Evolutionary conservation across 2,329 filamentous ascomycete species (phyloP), one percentile per base, ranked within the genome.

Genomic region (Proliferodiscus dingleyae): DNA sequence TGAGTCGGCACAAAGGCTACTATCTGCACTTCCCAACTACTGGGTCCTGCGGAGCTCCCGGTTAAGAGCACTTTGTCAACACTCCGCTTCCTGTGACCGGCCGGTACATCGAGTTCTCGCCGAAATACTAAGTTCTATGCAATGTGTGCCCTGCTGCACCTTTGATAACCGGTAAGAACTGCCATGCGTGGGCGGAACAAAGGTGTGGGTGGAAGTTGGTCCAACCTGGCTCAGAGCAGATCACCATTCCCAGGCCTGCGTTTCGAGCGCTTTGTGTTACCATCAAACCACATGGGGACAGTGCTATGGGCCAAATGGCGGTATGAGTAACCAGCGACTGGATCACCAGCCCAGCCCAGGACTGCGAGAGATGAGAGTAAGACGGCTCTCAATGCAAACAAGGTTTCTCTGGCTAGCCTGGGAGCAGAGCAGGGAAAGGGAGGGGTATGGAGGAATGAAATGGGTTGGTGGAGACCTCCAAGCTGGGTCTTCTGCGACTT

Each of bases 171-270:
- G 30, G 30, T n/a, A 33, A n/a, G 30, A 37, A 21, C 10, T 10
- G 18, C n/a, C 16, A 41, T 41, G 39, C 22, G 28, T n/a, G 28
- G 39, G 26, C 18, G 38, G 39, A 33, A 38, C 40, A n/a, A 36
- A 37, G 38, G 48, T 49, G 49, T 47, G 41, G 42, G 45, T 37
- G 45, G 37, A 33, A 16, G 24, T 26, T 26, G 24, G 24, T 6
- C 11, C 24, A 26, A 45, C 42, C 38, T 49, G 46, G 39, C 21
- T 29, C 30, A 41, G 34, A 19, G 42, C 28, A n/a, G 50, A 49
- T 45, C 43, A 41, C 49, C 47, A 47, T 42, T 44, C 52, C 49
- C 45, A 45, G 44, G 41, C 47, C 47, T 43, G 41, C 37, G 41
- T 46, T 41, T 41, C 45, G 43, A 43, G 32, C 39, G 45, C 28